phyloP scores from a whole-genome alignment of 1,139 yeast genomes.

The Hyphopichia buzzinii region DNA sequence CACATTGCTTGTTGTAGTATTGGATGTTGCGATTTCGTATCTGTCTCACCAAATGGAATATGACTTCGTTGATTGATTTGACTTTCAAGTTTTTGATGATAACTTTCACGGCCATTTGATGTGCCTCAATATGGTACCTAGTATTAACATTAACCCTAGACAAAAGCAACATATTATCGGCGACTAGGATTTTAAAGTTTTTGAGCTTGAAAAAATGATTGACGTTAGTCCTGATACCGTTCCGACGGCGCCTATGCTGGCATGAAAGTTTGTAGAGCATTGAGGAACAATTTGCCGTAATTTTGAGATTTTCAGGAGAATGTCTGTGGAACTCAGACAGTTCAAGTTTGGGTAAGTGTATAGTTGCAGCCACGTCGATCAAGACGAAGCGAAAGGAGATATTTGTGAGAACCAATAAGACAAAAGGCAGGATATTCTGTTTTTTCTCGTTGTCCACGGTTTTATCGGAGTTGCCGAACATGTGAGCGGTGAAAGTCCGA shows the following conservation, averaged over 20 bases:
- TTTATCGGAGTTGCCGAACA: too few relatives aligned
- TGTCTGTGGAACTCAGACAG: conserved; percentile 26
- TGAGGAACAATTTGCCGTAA: conserved; percentile 23
- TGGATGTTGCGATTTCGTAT: conserved; percentile 28
- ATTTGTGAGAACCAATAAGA: too few relatives aligned
- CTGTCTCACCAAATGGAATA: conserved; percentile 37
- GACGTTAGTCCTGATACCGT: conserved; percentile 6
- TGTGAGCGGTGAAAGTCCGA: too few relatives aligned
- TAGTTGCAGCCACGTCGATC: conserved; percentile 28
- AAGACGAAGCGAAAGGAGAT: conserved; percentile 17
- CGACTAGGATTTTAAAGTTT: conserved; percentile 28
- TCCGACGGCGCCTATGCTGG: conserved; percentile 8
- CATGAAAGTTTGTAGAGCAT: conserved; percentile 29
- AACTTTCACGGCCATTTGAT: conserved; percentile 22
- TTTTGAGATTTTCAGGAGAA: conserved; percentile 26
- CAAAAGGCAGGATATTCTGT: too few relatives aligned
- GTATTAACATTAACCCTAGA: conserved; percentile 29
- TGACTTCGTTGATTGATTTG: conserved; percentile 37
- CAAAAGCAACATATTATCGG: conserved; percentile 29
- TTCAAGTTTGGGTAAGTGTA: conserved; percentile 34
- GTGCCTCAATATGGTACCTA: conserved; percentile 23
- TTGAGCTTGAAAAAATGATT: conserved; percentile 30
- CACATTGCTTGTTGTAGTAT: conserved; percentile 26
- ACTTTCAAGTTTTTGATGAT: conserved; percentile 27
- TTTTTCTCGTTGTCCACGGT: too few relatives aligned